Evolutionary conservation across 2,329 filamentous ascomycete genomes (phyloP).

Genomic region (Paramyrothecium sp.): DNA sequence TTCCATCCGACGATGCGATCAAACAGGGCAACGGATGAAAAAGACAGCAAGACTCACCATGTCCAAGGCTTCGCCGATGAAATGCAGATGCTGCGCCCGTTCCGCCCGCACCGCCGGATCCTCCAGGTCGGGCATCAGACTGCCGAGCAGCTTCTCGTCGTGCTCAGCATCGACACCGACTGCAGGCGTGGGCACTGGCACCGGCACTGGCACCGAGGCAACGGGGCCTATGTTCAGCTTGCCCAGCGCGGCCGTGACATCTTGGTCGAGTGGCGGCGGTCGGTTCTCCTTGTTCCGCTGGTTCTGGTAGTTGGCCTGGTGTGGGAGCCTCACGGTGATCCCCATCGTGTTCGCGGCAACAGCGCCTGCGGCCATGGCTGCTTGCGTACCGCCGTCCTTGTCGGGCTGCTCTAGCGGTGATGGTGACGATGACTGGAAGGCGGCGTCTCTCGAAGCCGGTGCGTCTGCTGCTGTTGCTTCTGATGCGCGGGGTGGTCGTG

Average conservation of each 20-base stretch:
- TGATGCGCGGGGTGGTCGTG: slow-evolving; percentile 8
- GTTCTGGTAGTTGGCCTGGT: background rate
- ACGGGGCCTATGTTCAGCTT: slow-evolving; percentile 18
- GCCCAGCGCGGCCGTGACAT: slow-evolving; percentile 12
- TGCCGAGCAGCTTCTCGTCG: background rate
- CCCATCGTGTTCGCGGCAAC: slow-evolving; percentile 6
- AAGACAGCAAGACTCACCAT: slow-evolving; percentile 61
- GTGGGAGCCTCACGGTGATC: background rate
- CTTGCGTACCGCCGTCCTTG: slow-evolving; percentile 1
- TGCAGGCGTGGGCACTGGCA: slow-evolving; percentile 1
- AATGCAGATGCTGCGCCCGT: slow-evolving; percentile 42
- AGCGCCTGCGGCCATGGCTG: background rate
- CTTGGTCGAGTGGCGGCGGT: slow-evolving; percentile 10
- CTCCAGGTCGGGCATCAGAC: slow-evolving; percentile 9
- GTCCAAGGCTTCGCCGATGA: slow-evolving; percentile 81
- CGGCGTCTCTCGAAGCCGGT: too few species aligned
- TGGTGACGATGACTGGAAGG: too few species aligned
- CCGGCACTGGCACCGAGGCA: slow-evolving; percentile 6
- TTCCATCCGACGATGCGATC: too few species aligned
- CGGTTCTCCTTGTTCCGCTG: slow-evolving; percentile 28
- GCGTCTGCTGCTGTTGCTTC: slow-evolving; percentile 9
- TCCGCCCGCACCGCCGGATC: slow-evolving; percentile 29
- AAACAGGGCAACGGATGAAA: background rate
- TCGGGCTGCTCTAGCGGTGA: background rate
- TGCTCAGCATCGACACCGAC: too few species aligned